Percentiles rank a stretch among this genome's conserved stretches.
Conservation (phyloP, 805 yeast genomes). For the Candida taoyuanica region DNA sequence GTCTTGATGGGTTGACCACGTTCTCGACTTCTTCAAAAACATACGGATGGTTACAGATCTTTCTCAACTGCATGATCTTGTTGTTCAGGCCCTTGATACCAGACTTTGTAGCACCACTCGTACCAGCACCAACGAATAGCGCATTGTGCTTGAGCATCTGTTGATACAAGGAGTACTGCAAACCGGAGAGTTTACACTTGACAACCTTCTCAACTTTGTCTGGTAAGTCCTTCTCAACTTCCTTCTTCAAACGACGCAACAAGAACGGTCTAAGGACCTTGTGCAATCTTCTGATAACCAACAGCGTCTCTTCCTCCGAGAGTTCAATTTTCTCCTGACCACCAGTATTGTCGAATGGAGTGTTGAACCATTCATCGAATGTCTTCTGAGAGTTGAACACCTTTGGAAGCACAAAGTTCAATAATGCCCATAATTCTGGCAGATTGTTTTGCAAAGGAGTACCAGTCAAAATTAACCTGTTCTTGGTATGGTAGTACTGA, state of each 20-base stretch:
- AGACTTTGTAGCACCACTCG: slow-evolving; percentile 41
- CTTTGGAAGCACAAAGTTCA: slow-evolving; percentile 78
- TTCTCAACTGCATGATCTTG: slow-evolving; percentile 79
- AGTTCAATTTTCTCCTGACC: slow-evolving; percentile 74
- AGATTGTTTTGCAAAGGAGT: slow-evolving; percentile 82
- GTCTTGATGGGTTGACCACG: slow-evolving; percentile 56
- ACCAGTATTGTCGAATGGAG: slow-evolving; percentile 84
- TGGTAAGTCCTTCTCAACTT: slow-evolving; percentile 82
- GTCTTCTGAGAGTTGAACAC: slow-evolving; percentile 83
- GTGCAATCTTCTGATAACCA: slow-evolving; percentile 80
- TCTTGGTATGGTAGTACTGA: slow-evolving; percentile 66
- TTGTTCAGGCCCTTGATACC: slow-evolving; percentile 78
- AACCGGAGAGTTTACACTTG: slow-evolving; percentile 71
- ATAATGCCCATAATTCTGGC: slow-evolving; percentile 82
- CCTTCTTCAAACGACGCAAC: slow-evolving; percentile 77
- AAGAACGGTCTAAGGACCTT: slow-evolving; percentile 83
- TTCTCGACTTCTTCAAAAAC: slow-evolving; percentile 81
- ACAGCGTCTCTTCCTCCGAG: slow-evolving; percentile 80
- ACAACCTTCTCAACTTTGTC: slow-evolving; percentile 79
- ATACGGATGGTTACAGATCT: slow-evolving; percentile 84
- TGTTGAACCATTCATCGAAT: slow-evolving; percentile 86
- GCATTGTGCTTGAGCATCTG: slow-evolving; percentile 73
- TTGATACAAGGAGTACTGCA: slow-evolving; percentile 65
- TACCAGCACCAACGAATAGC: slow-evolving; percentile 62
- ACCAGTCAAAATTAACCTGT: slow-evolving; percentile 80